phyloP scores from a whole-genome alignment of 78 protist species.

The Polysphondylium violaceum region DNA sequence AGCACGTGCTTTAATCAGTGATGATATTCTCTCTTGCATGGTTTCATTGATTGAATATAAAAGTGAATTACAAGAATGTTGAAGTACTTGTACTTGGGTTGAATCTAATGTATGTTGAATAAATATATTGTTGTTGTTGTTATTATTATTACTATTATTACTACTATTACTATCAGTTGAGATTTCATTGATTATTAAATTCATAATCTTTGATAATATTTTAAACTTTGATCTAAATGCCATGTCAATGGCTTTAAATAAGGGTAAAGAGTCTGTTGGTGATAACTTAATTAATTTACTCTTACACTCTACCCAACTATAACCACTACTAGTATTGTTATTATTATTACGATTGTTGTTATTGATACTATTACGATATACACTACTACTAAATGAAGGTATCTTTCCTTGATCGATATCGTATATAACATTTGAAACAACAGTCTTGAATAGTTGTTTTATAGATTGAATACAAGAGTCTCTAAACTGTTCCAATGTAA shows the following conservation, averaged over 20 bases:
- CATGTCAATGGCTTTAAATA: conserved; percentile 24
- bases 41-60: conserved; percentile 35
- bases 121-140: conserved; percentile 30
- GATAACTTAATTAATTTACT: conserved; percentile 35
- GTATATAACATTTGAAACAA: neutral
- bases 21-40: conserved; percentile 58
- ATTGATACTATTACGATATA: neutral
- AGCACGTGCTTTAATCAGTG: conserved; percentile 50
- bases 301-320: conserved; percentile 53
- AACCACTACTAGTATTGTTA: neutral
- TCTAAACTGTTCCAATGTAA: conserved; percentile 44
- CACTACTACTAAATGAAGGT: neutral
- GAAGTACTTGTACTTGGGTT: conserved; percentile 11
- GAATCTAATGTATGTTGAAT: too few species aligned
- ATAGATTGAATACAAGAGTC: conserved; percentile 34
- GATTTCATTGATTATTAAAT: conserved; percentile 3
- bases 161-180: neutral
- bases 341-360: neutral
- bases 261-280: conserved; percentile 43
- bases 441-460: conserved; percentile 5
- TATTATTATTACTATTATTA: neutral
- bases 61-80: conserved; percentile 21
- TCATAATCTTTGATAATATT: conserved; percentile 6
- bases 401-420: conserved; percentile 16
- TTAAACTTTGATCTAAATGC: conserved; percentile 35